Evolutionary conservation across 116 monocot genomes (phyloP).

Genomic region (Zostera marina): DNA sequence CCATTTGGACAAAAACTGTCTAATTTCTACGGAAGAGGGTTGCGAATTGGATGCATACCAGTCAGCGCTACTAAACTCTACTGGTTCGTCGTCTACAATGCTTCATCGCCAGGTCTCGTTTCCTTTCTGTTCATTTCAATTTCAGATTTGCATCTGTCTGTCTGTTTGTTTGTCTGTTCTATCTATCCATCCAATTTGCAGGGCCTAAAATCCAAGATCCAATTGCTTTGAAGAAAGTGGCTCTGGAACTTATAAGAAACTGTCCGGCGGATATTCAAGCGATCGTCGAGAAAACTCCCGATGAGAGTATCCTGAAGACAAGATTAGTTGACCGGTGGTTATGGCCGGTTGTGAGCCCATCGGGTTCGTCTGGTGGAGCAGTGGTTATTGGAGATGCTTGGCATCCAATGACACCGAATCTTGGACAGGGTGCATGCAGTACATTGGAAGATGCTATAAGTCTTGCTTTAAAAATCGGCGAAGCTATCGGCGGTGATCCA

Average conservation of each 20-base stretch:
- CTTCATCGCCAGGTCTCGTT: conserved; percentile 42
- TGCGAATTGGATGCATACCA: conserved; percentile 70
- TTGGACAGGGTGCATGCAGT: conserved; percentile 90
- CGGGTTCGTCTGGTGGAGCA: conserved; percentile 24
- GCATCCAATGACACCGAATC: conserved; percentile 98
- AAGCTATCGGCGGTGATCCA: conserved; percentile 12
- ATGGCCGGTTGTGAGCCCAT: conserved; percentile 56
- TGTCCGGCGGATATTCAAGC: conserved; percentile 53
- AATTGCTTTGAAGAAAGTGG: conserved; percentile 45
- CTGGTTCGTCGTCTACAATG: conserved; percentile 95
- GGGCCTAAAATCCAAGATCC: conserved; percentile 13
- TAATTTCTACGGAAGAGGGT: conserved; percentile 69
- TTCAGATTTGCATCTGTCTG: no score
- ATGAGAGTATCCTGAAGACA: conserved; percentile 36
- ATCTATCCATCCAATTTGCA: not conserved
- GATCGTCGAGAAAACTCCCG: conserved; percentile 45
- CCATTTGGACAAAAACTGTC: conserved; percentile 50
- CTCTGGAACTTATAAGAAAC: conserved; percentile 32
- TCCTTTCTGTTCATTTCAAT: no score
- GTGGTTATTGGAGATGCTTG: conserved; percentile 82
- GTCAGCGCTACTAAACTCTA: conserved; percentile 68
- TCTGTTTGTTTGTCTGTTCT: no score
- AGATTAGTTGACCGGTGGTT: conserved; percentile 84
- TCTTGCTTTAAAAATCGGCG: conserved; percentile 44
- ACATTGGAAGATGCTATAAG: conserved; percentile 70